Percentiles rank a stretch among this genome's conserved stretches.
Conservation (phyloP, 306 rosid genomes). For the Alnus rubra region DNA sequence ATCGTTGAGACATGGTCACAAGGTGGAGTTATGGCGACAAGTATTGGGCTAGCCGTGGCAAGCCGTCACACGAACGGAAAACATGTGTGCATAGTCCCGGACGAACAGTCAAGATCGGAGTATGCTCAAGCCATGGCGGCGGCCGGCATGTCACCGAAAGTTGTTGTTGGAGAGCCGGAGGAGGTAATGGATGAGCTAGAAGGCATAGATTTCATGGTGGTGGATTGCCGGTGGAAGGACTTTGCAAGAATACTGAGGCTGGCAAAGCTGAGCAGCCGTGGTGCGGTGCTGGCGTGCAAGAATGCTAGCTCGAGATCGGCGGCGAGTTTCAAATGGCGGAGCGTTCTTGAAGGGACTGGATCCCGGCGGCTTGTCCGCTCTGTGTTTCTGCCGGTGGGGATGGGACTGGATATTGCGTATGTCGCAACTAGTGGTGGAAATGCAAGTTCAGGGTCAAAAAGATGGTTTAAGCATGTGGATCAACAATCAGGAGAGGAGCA, state of each 20-base stretch:
- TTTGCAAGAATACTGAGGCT: constrained; percentile 51
- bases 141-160: constrained; percentile 47
- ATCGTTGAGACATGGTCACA: constrained; percentile 92
- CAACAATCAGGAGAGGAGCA: constrained; percentile 77
- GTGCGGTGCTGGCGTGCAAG: constrained; percentile 82
- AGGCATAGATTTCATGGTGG: constrained; percentile 80
- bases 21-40: constrained; percentile 68
- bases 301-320: constrained; percentile 51
- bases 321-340: constrained; percentile 60
- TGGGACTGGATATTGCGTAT: constrained; percentile 80
- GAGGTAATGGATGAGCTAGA: constrained; percentile 51
- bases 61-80: constrained; percentile 66
- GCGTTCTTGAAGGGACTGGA: constrained; percentile 43
- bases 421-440: constrained; percentile 48
- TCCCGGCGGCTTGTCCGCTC: constrained; percentile 63
- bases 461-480: constrained; percentile 87
- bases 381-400: constrained; percentile 89
- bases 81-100: constrained; percentile 84
- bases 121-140: constrained; percentile 49
- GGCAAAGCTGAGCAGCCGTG: constrained; percentile 66
- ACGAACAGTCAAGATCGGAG: constrained; percentile 65
- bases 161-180: constrained; percentile 77
- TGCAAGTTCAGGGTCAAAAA: constrained; percentile 31
- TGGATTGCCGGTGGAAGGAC: constrained; percentile 60
- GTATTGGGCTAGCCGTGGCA: constrained; percentile 74